Evolutionary conservation across 495 filamentous ascomycete genomes (phyloP).

Genomic region (Penicillium maclennaniae): DNA sequence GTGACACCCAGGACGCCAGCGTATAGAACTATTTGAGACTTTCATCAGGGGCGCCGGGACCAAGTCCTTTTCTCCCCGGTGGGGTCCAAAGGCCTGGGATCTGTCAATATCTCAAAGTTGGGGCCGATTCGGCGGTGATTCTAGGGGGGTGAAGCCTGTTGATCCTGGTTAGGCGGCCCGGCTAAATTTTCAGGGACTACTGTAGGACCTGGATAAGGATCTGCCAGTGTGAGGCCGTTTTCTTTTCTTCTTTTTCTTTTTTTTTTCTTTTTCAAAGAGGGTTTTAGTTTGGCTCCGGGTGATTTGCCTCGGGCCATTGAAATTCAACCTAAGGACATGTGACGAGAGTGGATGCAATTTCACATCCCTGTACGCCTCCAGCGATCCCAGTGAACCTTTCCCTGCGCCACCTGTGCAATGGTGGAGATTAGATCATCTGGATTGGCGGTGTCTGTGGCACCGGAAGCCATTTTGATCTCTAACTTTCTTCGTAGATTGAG

Average conservation of each 20-base stretch:
- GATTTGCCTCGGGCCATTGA: constrained; percentile 13
- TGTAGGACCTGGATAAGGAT: background rate
- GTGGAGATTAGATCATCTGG: background rate
- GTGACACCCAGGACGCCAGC: background rate
- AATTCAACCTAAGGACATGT: constrained; percentile 11
- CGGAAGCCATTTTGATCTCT: background rate
- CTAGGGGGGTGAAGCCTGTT: background rate
- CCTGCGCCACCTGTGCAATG: background rate
- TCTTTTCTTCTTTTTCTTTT: too few species aligned
- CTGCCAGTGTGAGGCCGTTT: too few species aligned
- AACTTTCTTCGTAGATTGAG: too few species aligned
- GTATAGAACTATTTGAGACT: background rate
- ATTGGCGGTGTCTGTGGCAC: background rate
- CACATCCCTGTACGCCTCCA: constrained; percentile 13
- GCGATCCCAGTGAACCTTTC: constrained; percentile 6
- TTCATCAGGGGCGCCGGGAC: background rate
- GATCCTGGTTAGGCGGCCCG: background rate
- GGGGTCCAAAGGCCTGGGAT: background rate
- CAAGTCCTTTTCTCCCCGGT: background rate
- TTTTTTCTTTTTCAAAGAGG: too few species aligned
- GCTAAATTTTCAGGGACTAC: background rate
- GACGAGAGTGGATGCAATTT: constrained; percentile 15
- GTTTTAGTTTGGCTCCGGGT: constrained; percentile 18
- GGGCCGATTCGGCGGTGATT: background rate
- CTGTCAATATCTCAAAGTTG: constrained; percentile 7